phyloP scores from a whole-genome alignment of 495 filamentous ascomycete species.

The Penicillium herquei region DNA sequence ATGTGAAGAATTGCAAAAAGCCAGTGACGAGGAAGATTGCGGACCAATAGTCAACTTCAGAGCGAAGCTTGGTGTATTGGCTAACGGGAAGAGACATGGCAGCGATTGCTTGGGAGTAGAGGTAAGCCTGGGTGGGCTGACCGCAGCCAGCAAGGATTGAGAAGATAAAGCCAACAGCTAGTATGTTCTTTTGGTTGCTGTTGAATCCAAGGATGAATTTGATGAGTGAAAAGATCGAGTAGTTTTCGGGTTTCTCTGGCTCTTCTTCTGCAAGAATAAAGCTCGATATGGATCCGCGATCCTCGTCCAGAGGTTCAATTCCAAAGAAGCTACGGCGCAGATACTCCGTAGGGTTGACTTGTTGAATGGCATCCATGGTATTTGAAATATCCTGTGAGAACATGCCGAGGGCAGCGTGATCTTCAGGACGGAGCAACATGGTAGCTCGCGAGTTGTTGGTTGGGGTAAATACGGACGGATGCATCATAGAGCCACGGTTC shows the following conservation, averaged over 20 bases:
- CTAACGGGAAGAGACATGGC: conserved; percentile 54
- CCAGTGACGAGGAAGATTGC: conserved; percentile 96
- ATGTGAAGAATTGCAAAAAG: conserved; percentile 69
- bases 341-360: conserved; percentile 4
- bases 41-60: conserved; percentile 82
- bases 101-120: conserved; percentile 85
- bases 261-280: conserved; percentile 57
- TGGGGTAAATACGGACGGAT: background rate
- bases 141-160: conserved; percentile 79
- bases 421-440: conserved; percentile 10
- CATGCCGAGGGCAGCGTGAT: conserved; percentile 11
- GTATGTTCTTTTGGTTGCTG: conserved; percentile 63
- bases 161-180: conserved; percentile 75
- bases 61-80: conserved; percentile 52
- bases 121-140: conserved; percentile 83
- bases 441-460: conserved; percentile 1
- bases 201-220: conserved; percentile 86
- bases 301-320: conserved; percentile 43
- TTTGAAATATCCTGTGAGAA: conserved; percentile 17
- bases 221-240: conserved; percentile 79
- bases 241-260: conserved; percentile 49
- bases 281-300: conserved; percentile 74
- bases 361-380: conserved; percentile 1
- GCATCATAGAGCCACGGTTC: conserved; percentile 2
- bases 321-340: background rate